These are phyloP conservation scores for Colletotrichum sp. DNA, from an alignment of 2,329 filamentous ascomycete genomes.

Conservation along the genomic window DNA sequence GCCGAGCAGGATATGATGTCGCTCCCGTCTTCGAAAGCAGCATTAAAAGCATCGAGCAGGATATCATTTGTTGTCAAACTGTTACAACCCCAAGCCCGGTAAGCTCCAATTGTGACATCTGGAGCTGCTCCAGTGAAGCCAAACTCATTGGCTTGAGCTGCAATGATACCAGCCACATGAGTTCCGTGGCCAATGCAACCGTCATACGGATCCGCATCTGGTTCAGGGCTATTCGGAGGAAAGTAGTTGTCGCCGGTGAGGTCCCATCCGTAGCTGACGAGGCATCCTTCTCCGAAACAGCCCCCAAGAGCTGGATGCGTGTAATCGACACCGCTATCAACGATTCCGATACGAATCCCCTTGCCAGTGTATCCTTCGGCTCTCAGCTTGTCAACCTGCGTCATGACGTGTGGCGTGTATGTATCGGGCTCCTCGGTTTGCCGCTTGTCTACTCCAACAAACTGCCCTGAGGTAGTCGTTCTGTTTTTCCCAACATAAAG, in stretches of 20 bases:
- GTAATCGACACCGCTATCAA: conserved; percentile 51
- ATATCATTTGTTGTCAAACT: conserved; percentile 41
- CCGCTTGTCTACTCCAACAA: neutral
- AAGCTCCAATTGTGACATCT: conserved; percentile 44
- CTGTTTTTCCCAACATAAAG: conserved; percentile 16
- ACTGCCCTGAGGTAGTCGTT: neutral
- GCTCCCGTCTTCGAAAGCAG: conserved; percentile 44
- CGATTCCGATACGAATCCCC: conserved; percentile 46
- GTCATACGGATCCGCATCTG: conserved; percentile 44
- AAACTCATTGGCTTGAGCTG: conserved; percentile 40
- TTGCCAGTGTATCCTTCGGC: conserved; percentile 47
- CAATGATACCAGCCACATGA: conserved; percentile 49
- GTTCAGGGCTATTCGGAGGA: conserved; percentile 29
- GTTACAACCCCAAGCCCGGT: conserved; percentile 40
- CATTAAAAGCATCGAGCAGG: conserved; percentile 44
- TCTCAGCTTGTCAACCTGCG: conserved; percentile 43
- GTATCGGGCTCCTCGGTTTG: neutral
- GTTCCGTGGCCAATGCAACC: conserved; percentile 37
- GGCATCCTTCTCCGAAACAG: conserved; percentile 53
- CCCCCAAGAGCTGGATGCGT: conserved; percentile 56
- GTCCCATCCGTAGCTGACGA: conserved; percentile 52
- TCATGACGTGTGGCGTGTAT: conserved; percentile 30
- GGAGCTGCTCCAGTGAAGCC: conserved; percentile 46
- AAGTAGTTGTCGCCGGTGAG: conserved; percentile 46
- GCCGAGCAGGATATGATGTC: conserved; percentile 35